Base-by-base conservation (phyloP, 805 yeast species). In the Deakozyma indianensis region DNA sequence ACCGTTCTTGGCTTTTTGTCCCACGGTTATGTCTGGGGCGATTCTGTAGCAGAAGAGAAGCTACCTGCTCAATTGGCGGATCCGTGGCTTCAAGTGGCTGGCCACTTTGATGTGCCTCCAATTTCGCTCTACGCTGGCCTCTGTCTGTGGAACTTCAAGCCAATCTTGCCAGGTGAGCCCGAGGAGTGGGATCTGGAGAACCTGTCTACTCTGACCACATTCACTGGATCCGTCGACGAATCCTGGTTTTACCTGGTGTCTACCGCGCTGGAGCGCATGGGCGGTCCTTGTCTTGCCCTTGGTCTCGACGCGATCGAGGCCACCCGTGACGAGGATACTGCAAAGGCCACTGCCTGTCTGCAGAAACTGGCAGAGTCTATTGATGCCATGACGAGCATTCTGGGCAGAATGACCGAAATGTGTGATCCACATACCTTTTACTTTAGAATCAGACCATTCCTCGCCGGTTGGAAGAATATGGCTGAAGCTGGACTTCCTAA, bases 381-480 rank as follows among this genome's bases (percentile, higher is more conserved):
- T 44, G 94, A 84, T 57, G 66, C 69, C 48, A 66, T 90, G 52
- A 92, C 87, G 14, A 68, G 80, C 2, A 72, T 83, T 1, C 64
- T 90, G 53, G 75, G 80, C 75, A 72, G 74, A 53, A 83, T 88
- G 92, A 87, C 83, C 56, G 95, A 88, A 53, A 82, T 82, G 82
- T 85, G 96, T 62, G 95, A 87, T 57, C 96, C 97, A 2, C 94
- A 86, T 58, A 79, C 83, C 3, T 88, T 90, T 60, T 88, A 84
- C 62, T 83, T 74, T 66, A 74, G 90, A 49, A 73, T 88, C 41
- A 72, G 97, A 56, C 96, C 96, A 0, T 88, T 74, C 55, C 66
- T 90, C 51, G 95, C 96, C 0, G 97, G 96, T 1, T 90, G 96
- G 94, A 79, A 78, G 58, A 84, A 84, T 56, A 88, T 90, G 96